Base-by-base conservation (phyloP, 352 stramenopile species). In the Pythium plurisporium region DNA sequence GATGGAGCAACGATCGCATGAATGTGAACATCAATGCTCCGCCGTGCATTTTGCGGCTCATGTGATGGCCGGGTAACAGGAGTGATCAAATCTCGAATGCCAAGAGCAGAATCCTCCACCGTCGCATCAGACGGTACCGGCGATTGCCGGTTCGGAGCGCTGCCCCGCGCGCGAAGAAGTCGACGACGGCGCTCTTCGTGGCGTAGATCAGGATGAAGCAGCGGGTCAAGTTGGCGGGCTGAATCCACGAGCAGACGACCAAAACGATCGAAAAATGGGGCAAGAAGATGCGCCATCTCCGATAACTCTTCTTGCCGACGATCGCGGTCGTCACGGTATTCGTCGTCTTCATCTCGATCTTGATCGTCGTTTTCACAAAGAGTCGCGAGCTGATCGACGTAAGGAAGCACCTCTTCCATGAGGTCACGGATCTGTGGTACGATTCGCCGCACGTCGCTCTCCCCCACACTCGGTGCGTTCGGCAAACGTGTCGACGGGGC, bases 21-120 rank as follows among this genome's bases (percentile, higher is more conserved):
- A 27, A 95, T 95, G 61, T 95, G 85, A 3, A 95, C 83, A 57
- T 95, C 85, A 38, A 95, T 91, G 43, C 72, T 92, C 17, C 80
- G 80, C 43, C 79, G 76, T 2, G 61, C 59, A 29, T 44, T 25
- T 26, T 73, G 62, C 0, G 65, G 29, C 6, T 87, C 78, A 6
- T 29, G 62, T 15, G 59, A 30, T 19, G 54, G 40, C 9, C 43
- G 67, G 10, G 65, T 64, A n/a, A 71, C 71, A 0, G 68, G 76
- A 1, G 69, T 60, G 40, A 92, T 87, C 34, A 92, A 53, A 55
- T 90, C 80, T 2, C 82, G 82, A 44, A 92, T 69, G 12, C 67
- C 69, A 1, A 87, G 25, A 9, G 71, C 73, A 4, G 69, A 76
- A 43, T 89, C 82, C 22, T 59, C 54, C 19, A 20, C 27, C 31